Conservation (phyloP, 495 filamentous ascomycete genomes). For the Neurospora tetraspora region DNA sequence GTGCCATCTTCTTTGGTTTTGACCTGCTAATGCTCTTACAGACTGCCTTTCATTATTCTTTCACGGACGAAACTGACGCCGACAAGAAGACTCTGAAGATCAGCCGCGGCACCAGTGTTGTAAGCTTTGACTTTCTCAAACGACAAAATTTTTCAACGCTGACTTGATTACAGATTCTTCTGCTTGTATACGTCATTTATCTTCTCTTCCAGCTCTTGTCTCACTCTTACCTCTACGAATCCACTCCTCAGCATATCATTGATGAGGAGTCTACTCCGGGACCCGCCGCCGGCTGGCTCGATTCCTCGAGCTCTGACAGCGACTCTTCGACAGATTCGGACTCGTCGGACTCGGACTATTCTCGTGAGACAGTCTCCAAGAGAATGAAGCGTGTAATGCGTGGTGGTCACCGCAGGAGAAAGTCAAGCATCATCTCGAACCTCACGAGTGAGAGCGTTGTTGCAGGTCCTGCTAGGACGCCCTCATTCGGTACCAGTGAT, state of each 20-base stretch:
- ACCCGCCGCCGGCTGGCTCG: conserved; percentile 68
- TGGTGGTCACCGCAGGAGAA: conserved; percentile 50
- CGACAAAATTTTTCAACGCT: background rate
- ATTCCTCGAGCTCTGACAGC: conserved; percentile 56
- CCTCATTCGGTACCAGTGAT: conserved; percentile 28
- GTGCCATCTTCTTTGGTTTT: background rate
- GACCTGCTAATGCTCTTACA: conserved; percentile 15
- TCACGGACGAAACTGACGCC: conserved; percentile 49
- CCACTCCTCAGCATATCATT: conserved; percentile 79
- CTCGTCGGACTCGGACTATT: conserved; percentile 55
- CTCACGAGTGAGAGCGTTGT: conserved; percentile 35
- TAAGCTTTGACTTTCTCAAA: conserved; percentile 26
- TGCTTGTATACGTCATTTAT: conserved; percentile 77
- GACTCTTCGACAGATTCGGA: conserved; percentile 56
- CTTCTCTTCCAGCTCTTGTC: conserved; percentile 87
- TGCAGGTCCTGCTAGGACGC: conserved; percentile 20
- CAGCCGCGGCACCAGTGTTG: conserved; percentile 84
- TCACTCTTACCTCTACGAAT: conserved; percentile 83
- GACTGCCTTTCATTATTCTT: conserved; percentile 89
- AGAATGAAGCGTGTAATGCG: conserved; percentile 62
- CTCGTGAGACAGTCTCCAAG: conserved; percentile 59
- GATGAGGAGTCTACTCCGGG: conserved; percentile 83
- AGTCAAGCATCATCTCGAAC: conserved; percentile 62
- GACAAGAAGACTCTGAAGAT: conserved; percentile 66
- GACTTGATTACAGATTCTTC: conserved; percentile 44